A percentile compares a stretch with the other conserved stretches of the same genome.
Conservation (phyloP, 2,329 filamentous ascomycete genomes). For the Penicillium olsonii region DNA sequence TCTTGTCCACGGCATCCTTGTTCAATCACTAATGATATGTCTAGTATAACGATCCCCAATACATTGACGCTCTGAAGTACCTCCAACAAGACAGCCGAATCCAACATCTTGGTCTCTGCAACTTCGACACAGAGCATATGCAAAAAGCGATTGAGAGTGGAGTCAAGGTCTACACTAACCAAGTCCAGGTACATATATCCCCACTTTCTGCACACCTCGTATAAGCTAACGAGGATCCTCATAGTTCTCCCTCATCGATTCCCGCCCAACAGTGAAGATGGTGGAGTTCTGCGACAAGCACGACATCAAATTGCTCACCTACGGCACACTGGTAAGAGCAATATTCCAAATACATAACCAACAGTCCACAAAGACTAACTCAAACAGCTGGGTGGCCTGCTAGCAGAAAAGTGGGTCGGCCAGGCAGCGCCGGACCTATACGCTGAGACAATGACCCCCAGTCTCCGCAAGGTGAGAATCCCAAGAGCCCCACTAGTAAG, state of each 20-base stretch:
- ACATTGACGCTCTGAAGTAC: conserved; percentile 36
- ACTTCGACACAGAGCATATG: conserved; percentile 45
- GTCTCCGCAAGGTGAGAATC: not conserved
- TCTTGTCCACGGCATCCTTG: no score
- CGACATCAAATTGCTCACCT: conserved; percentile 47
- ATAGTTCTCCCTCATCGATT: conserved; percentile 46
- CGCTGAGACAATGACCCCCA: not conserved
- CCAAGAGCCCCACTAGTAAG: no score
- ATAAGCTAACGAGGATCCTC: not conserved
- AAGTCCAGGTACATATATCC: conserved; percentile 35
- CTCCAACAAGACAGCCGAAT: conserved; percentile 39
- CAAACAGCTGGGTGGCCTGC: not conserved
- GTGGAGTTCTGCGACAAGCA: conserved; percentile 38
- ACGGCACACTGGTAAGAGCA: conserved; percentile 40
- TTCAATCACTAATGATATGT: not conserved
- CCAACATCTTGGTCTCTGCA: conserved; percentile 41
- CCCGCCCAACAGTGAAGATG: conserved; percentile 42
- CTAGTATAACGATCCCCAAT: conserved; percentile 41
- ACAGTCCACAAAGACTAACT: not conserved
- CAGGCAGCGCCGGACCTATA: not conserved
- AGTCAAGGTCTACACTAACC: conserved; percentile 37
- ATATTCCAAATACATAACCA: not conserved
- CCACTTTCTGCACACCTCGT: not conserved
- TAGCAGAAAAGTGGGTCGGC: not conserved
- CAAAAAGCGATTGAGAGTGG: conserved; percentile 35